Percentiles rank a stretch among this genome's conserved stretches.
Evolutionary conservation across 1,284 basidiomycete species (phyloP).

Genomic region (Cryptococcus maquisensis): DNA sequence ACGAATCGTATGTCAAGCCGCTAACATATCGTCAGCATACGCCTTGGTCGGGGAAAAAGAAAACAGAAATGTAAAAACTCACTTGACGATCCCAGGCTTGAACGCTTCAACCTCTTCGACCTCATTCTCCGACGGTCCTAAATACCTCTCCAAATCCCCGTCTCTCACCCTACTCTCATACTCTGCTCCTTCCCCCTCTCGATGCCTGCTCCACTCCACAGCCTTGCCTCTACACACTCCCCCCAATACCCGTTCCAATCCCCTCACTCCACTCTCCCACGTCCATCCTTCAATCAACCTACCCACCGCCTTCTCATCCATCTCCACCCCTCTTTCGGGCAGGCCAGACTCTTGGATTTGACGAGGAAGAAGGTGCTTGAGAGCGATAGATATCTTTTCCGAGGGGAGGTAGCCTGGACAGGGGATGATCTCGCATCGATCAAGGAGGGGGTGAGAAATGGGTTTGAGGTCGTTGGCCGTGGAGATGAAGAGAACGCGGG

Average conservation of each 20-base stretch:
- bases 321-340: constrained; percentile 65
- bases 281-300: constrained; percentile 91
- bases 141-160: constrained; percentile 73
- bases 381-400: constrained; percentile 88
- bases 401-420: constrained; percentile 93
- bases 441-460: constrained; percentile 88
- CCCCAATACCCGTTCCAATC: constrained; percentile 80
- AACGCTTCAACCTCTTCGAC: constrained; percentile 49
- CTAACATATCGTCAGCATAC: constrained; percentile 6
- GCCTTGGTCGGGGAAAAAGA: too few relatives aligned
- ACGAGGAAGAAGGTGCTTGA: constrained; percentile 84
- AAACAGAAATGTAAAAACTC: constrained; percentile 8
- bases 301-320: constrained; percentile 71
- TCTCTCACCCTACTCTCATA: constrained; percentile 66
- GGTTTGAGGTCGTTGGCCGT: constrained; percentile 83
- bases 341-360: constrained; percentile 89
- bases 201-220: constrained; percentile 63
- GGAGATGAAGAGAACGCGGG: constrained; percentile 84
- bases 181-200: constrained; percentile 21
- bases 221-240: constrained; percentile 80
- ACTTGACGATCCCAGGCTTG: constrained; percentile 42
- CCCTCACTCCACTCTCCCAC: constrained; percentile 90
- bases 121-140: constrained; percentile 71
- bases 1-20: constrained; percentile 50
- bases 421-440: constrained; percentile 94